Percentiles rank a stretch among this genome's conserved stretches.
Conservation (phyloP, 169 alveolate genomes). For the Theileria sp. region DNA sequence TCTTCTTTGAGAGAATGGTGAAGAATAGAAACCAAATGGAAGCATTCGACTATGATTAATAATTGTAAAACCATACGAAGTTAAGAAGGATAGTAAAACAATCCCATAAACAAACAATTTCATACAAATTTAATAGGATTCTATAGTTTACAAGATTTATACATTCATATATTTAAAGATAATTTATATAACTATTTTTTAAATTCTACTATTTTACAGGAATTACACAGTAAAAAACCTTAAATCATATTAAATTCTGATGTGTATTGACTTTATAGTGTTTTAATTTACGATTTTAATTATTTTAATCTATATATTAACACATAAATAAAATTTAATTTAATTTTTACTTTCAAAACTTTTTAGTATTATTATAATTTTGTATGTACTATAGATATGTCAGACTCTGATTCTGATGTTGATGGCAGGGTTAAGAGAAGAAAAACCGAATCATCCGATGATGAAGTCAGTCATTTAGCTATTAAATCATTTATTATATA, state of each 20-base stretch:
- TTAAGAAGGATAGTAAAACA: background rate
- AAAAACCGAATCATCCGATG: conserved; percentile 1
- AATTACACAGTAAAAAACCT: background rate
- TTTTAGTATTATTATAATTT: background rate
- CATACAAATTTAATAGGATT: background rate
- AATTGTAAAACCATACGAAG: background rate
- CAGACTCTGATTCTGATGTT: conserved; percentile 1
- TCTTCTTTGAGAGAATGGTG: background rate
- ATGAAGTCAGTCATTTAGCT: background rate
- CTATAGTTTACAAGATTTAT: background rate
- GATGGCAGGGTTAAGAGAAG: background rate
- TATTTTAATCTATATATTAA: background rate
- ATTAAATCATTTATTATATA: background rate
- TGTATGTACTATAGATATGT: background rate
- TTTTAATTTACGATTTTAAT: background rate
- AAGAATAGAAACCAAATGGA: background rate
- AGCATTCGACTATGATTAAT: background rate
- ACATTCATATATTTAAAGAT: background rate
- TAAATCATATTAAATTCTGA: background rate
- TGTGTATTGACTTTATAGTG: conserved; percentile 6
- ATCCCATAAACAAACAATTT: background rate
- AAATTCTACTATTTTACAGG: background rate
- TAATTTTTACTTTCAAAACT: background rate
- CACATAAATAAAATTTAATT: background rate
- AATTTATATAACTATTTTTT: background rate